Conservation (phyloP, 768 basidiomycete species). For the Kwoniella heveanensis region DNA sequence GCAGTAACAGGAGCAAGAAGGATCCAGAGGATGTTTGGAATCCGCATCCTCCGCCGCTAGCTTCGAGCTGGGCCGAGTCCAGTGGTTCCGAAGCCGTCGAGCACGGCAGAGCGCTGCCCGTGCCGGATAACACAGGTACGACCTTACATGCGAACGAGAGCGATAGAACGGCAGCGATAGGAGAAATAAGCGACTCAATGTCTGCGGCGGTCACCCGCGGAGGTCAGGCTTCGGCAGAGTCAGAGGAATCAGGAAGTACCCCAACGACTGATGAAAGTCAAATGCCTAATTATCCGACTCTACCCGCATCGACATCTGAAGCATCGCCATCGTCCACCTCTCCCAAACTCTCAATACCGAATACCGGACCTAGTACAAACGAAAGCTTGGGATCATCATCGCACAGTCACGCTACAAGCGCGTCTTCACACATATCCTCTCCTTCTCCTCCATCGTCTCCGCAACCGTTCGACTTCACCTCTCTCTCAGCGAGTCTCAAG, state of each 20-base stretch:
- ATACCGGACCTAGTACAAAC: neutral
- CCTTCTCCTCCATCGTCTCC: neutral
- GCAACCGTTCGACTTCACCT: neutral
- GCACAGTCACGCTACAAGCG: no score
- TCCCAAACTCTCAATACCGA: neutral
- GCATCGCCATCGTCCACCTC: neutral
- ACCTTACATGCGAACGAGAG: neutral
- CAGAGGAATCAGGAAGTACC: neutral
- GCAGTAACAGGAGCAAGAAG: neutral
- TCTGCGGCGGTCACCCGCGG: no score
- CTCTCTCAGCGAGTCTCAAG: neutral
- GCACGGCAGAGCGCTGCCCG: constrained; percentile 8
- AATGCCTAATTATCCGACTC: constrained; percentile 13
- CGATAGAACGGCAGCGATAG: neutral
- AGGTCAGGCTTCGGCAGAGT: no score
- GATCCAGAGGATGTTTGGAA: neutral
- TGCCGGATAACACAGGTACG: constrained; percentile 9
- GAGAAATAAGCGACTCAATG: no score
- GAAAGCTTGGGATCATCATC: neutral
- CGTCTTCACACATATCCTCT: neutral
- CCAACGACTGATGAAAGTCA: no score
- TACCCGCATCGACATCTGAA: neutral
- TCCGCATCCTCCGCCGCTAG: constrained; percentile 2
- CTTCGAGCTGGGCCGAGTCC: neutral
- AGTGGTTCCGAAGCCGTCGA: no score